phyloP scores from a whole-genome alignment of 2,329 filamentous ascomycete genomes.

The Nigrospora oryzae region DNA sequence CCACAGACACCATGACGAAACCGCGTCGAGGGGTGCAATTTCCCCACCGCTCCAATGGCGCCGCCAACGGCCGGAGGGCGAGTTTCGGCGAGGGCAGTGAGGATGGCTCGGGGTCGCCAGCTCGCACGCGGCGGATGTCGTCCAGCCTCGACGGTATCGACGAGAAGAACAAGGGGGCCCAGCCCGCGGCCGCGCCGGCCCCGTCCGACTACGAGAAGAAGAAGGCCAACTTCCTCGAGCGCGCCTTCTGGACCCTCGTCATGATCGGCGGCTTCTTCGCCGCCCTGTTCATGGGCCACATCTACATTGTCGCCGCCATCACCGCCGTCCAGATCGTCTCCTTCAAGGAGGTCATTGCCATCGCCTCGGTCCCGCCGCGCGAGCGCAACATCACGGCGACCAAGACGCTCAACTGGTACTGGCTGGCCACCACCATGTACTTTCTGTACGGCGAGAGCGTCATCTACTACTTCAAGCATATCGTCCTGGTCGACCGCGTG shows the following conservation, averaged over 20 bases:
- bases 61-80: constrained; percentile 49
- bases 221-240: constrained; percentile 93
- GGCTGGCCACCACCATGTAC: constrained; percentile 98
- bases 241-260: constrained; percentile 94
- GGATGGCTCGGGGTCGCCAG: constrained; percentile 32
- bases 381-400: constrained; percentile 88
- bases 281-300: constrained; percentile 89
- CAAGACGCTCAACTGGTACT: constrained; percentile 98
- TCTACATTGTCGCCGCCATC: constrained; percentile 91
- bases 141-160: constrained; percentile 26
- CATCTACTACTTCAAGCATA: constrained; percentile 99
- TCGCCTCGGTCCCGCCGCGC: constrained; percentile 87
- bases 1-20: constrained; percentile 18
- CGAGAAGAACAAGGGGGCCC: constrained; percentile 32
- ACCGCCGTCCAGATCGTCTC: constrained; percentile 93
- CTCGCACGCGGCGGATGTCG: constrained; percentile 10
- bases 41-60: constrained; percentile 40
- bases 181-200: constrained; percentile 20
- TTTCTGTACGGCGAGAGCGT: constrained; percentile 98
- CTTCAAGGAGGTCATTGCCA: constrained; percentile 98
- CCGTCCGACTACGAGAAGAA: constrained; percentile 90
- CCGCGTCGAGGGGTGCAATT: constrained; percentile 46
- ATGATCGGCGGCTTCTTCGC: constrained; percentile 94
- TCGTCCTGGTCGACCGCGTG: constrained; percentile 89
- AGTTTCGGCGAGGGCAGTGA: constrained; percentile 68